Evolutionary conservation across 2,329 filamentous ascomycete genomes (phyloP).

Genomic region (Metarhizium sp.): DNA sequence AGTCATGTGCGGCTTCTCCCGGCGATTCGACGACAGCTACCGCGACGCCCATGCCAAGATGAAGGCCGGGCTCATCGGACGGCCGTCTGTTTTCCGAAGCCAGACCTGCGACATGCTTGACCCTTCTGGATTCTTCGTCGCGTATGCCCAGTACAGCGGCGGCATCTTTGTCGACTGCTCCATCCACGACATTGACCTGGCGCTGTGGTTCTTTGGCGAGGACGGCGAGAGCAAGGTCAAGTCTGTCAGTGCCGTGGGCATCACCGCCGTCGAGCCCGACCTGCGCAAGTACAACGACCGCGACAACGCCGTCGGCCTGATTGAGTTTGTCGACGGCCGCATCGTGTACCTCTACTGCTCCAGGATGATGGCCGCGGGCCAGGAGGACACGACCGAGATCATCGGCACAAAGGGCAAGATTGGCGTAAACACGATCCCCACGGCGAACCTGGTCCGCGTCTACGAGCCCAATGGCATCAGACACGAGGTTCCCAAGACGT

Average conservation of each 20-base stretch:
- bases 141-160: slow-evolving; percentile 53
- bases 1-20: slow-evolving; percentile 36
- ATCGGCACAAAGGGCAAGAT: slow-evolving; percentile 59
- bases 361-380: slow-evolving; percentile 59
- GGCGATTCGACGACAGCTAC: slow-evolving; percentile 53
- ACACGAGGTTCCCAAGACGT: slow-evolving; percentile 50
- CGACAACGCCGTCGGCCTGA: slow-evolving; percentile 36
- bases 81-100: slow-evolving; percentile 49
- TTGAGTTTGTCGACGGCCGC: slow-evolving; percentile 55
- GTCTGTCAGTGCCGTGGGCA: slow-evolving; percentile 18
- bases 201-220: slow-evolving; percentile 20
- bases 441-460: slow-evolving; percentile 43
- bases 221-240: slow-evolving; percentile 14
- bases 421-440: slow-evolving; percentile 48
- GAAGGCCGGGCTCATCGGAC: slow-evolving; percentile 45
- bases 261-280: slow-evolving; percentile 18
- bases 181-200: slow-evolving; percentile 51
- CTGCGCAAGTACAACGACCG: slow-evolving; percentile 17
- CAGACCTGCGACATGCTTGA: slow-evolving; percentile 62
- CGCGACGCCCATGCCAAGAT: slow-evolving; percentile 47
- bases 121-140: slow-evolving; percentile 56
- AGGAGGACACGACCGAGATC: slow-evolving; percentile 58
- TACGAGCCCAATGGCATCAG: slow-evolving; percentile 38
- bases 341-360: slow-evolving; percentile 56
- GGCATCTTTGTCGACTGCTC: slow-evolving; percentile 65